These are phyloP conservation scores for Rhodotorula sp. DNA, from an alignment of 1,284 basidiomycete species.

Conservation along the genomic window DNA sequence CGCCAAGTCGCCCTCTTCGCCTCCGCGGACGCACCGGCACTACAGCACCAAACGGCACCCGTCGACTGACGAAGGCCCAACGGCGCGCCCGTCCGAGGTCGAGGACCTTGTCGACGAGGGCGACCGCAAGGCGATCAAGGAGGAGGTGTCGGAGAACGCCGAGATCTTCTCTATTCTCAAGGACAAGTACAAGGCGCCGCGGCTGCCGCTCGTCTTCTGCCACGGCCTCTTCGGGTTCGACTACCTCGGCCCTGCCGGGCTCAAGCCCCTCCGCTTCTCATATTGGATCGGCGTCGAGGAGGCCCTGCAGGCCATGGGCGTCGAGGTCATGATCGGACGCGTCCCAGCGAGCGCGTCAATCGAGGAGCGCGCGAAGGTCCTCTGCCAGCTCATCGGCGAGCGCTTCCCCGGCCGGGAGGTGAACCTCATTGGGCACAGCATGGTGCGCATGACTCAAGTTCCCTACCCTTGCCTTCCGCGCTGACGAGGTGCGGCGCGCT, in stretches of 20 bases:
- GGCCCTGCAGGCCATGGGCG: conserved; percentile 80
- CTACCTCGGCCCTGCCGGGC: conserved; percentile 54
- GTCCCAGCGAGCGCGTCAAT: conserved; percentile 73
- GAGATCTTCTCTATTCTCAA: conserved; percentile 45
- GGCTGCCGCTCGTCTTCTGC: conserved; percentile 85
- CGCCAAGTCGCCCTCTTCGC: background rate
- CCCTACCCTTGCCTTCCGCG: background rate
- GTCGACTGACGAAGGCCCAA: background rate
- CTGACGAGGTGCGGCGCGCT: background rate
- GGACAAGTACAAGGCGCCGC: conserved; percentile 73
- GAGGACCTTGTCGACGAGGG: conserved; percentile 29
- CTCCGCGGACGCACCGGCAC: background rate
- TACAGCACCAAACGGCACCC: conserved; percentile 1
- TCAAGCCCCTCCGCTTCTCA: conserved; percentile 77
- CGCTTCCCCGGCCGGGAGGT: conserved; percentile 76
- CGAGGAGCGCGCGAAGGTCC: conserved; percentile 78
- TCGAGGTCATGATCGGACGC: conserved; percentile 86
- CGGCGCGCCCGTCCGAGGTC: conserved; percentile 16
- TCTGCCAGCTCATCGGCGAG: conserved; percentile 76
- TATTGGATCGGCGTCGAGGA: conserved; percentile 96
- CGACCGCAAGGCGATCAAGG: conserved; percentile 26
- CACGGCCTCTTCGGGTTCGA: conserved; percentile 75
- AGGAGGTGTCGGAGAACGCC: conserved; percentile 34
- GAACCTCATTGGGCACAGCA: conserved; percentile 91
- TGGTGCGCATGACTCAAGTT: conserved; percentile 63